Percentiles rank a stretch among this genome's conserved stretches.
Conservation (phyloP, 208 protist species). For the Crithidia sp. region DNA sequence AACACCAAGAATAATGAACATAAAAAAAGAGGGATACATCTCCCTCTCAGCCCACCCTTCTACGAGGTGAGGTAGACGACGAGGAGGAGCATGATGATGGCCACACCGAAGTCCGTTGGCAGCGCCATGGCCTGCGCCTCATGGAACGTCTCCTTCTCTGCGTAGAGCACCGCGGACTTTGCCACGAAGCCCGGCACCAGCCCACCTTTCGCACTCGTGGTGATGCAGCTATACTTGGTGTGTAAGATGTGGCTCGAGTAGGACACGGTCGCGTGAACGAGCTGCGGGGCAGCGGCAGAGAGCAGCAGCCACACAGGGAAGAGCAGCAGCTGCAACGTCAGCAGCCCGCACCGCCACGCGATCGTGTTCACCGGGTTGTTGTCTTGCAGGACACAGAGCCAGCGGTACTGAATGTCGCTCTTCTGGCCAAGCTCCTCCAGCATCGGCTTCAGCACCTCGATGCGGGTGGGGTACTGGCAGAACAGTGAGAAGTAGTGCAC, state of each 20-base stretch:
- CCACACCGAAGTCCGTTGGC: slow-evolving; percentile 69
- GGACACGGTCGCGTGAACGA: slow-evolving; percentile 74
- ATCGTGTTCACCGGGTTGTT: slow-evolving; percentile 46
- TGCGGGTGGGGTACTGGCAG: slow-evolving; percentile 62
- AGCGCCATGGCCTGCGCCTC: slow-evolving; percentile 48
- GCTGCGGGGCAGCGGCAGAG: slow-evolving; percentile 61
- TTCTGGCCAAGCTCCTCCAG: slow-evolving; percentile 55
- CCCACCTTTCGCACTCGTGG: slow-evolving; percentile 8
- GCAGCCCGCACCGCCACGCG: slow-evolving; percentile 51
- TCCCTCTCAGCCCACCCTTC: background rate
- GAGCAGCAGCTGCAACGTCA: slow-evolving; percentile 54
- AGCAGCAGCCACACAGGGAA: slow-evolving; percentile 77
- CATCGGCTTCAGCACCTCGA: slow-evolving; percentile 48
- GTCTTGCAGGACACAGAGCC: slow-evolving; percentile 57
- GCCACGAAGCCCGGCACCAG: slow-evolving; percentile 59
- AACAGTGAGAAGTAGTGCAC: slow-evolving; percentile 88
- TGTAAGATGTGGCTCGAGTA: slow-evolving; percentile 69
- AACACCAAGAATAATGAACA: too few relatives aligned
- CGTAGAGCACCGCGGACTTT: slow-evolving; percentile 38
- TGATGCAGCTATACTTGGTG: slow-evolving; percentile 78
- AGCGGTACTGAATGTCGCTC: slow-evolving; percentile 55
- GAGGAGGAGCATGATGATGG: slow-evolving; percentile 55
- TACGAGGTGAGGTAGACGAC: slow-evolving; percentile 59
- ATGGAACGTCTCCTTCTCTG: slow-evolving; percentile 53
- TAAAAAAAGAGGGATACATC: too few relatives aligned